phyloP scores from a whole-genome alignment of 2,329 filamentous ascomycete genomes.

The Phialophora tarda region DNA sequence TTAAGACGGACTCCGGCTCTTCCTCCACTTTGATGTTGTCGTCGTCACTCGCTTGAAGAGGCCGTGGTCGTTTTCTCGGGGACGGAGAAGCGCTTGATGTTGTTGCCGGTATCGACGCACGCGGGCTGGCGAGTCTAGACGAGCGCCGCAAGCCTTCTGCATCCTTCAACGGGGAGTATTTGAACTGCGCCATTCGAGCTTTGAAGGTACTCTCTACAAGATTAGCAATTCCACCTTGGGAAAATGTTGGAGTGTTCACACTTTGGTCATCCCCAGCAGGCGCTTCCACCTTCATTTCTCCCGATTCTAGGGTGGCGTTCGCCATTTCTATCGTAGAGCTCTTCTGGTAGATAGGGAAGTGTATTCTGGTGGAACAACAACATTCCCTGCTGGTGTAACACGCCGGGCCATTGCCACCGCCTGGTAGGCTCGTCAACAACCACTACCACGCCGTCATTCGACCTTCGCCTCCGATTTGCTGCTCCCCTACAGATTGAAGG shows the following conservation, averaged over 20 bases:
- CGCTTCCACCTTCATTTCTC: neutral
- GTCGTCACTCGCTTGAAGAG: neutral
- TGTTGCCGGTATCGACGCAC: conserved; percentile 6
- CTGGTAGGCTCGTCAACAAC: neutral
- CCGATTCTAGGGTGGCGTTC: neutral
- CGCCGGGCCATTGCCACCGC: conserved; percentile 14
- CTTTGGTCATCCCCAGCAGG: neutral
- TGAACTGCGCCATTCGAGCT: conserved; percentile 29
- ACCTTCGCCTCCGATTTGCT: neutral
- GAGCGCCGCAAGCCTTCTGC: conserved; percentile 22
- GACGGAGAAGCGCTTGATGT: conserved; percentile 14
- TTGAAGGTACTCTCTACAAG: conserved; percentile 26
- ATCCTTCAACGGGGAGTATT: conserved; percentile 21
- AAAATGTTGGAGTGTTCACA: neutral
- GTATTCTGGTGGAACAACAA: neutral
- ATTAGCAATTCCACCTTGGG: neutral
- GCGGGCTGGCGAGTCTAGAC: conserved; percentile 15
- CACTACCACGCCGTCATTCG: neutral
- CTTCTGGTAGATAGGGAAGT: neutral
- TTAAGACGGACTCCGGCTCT: neutral
- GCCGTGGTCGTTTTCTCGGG: conserved; percentile 21
- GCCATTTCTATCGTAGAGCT: conserved; percentile 8
- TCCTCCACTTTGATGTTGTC: conserved; percentile 1
- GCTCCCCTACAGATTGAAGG: neutral
- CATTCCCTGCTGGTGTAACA: neutral